These are phyloP conservation scores for Mrakia gelida DNA, from an alignment of 768 basidiomycete genomes.

Conservation along the genomic window DNA sequence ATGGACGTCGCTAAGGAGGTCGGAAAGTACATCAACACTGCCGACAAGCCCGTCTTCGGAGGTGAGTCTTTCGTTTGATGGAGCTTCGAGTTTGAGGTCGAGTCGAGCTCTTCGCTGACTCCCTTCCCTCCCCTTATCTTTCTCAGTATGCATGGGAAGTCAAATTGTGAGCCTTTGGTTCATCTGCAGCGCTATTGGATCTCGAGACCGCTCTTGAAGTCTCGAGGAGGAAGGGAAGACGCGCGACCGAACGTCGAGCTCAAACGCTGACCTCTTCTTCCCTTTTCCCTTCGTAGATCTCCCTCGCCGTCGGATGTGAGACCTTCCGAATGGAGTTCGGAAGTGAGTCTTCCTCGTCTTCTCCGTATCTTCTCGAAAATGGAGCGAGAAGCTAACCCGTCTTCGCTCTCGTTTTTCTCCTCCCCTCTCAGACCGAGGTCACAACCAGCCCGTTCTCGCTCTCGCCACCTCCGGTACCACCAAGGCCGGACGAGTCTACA, in stretches of 20 bases:
- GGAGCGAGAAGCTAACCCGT: neutral
- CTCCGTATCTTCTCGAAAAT: neutral
- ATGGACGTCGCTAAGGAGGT: constrained; percentile 77
- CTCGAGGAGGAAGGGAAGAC: neutral
- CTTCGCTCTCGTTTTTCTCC: constrained; percentile 43
- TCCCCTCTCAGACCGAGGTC: constrained; percentile 62
- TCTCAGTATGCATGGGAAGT: constrained; percentile 10
- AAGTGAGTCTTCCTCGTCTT: constrained; percentile 6
- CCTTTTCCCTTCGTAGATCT: constrained; percentile 54
- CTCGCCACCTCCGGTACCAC: constrained; percentile 89
- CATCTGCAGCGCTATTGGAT: neutral
- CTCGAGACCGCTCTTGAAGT: neutral
- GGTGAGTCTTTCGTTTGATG: constrained; percentile 41
- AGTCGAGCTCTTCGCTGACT: neutral
- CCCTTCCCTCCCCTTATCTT: neutral
- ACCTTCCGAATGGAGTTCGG: constrained; percentile 99
- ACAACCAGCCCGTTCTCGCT: constrained; percentile 97
- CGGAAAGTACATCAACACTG: constrained; percentile 75
- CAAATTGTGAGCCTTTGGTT: neutral
- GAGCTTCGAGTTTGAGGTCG: neutral
- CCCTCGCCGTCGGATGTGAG: constrained; percentile 92
- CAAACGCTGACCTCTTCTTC: neutral
- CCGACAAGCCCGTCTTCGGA: constrained; percentile 91
- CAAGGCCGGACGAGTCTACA: constrained; percentile 92
- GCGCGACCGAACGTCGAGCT: neutral